phyloP scores from a whole-genome alignment of 257 asterid genomes.

The Fraxinus americana region DNA sequence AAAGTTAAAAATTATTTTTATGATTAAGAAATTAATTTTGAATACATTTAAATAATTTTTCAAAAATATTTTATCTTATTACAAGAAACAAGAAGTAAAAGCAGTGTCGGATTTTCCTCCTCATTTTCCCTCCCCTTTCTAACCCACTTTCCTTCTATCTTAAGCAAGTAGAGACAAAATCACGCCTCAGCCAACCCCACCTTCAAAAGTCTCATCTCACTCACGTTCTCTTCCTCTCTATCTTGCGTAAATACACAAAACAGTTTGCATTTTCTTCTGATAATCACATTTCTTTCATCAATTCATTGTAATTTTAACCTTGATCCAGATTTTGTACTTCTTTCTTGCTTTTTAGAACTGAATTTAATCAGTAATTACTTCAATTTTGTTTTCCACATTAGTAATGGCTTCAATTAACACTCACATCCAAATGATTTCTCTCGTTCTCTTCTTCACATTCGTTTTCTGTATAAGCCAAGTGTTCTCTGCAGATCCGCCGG shows the following conservation, averaged over 20 bases:
- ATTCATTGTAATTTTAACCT: not conserved
- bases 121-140: too few relatives aligned
- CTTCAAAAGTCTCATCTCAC: not conserved
- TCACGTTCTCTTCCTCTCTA: slow-evolving; percentile 22
- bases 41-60: too few relatives aligned
- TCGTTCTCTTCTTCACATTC: slow-evolving; percentile 31
- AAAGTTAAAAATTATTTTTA: too few relatives aligned
- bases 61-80: too few relatives aligned
- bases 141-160: slow-evolving; percentile 16
- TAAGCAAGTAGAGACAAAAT: slow-evolving; percentile 10
- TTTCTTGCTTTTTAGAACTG: slow-evolving; percentile 21
- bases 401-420: slow-evolving; percentile 32
- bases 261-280: not conserved
- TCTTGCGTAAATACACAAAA: not conserved
- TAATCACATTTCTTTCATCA: not conserved
- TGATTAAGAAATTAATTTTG: too few relatives aligned
- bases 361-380: not conserved
- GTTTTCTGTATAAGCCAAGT: slow-evolving; percentile 26
- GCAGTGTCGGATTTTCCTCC: too few relatives aligned
- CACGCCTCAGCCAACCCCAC: not conserved
- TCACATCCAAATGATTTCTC: slow-evolving; percentile 5
- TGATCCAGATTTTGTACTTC: not conserved
- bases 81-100: too few relatives aligned
- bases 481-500: slow-evolving; percentile 36
- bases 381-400: not conserved